phyloP scores from a whole-genome alignment of 257 asterid genomes.

The Agastache rugosa region DNA sequence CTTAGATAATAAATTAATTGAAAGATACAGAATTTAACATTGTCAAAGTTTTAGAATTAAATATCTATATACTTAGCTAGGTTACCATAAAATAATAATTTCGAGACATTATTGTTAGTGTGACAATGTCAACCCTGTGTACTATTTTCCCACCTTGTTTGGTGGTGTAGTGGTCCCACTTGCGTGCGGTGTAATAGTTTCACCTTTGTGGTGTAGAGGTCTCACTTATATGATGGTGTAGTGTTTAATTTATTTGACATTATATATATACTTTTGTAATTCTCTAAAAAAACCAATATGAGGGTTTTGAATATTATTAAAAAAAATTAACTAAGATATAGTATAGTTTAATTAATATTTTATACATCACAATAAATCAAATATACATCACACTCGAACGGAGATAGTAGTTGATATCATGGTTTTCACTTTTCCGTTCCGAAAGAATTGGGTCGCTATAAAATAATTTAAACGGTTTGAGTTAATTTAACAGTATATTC shows the following conservation, averaged over 20 bases:
- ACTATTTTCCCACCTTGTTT: too few relatives aligned
- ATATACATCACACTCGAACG: too few relatives aligned
- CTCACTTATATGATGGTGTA: too few relatives aligned
- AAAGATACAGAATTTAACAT: not conserved
- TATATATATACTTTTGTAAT: too few relatives aligned
- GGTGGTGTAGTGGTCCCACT: too few relatives aligned
- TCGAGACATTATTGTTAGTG: too few relatives aligned
- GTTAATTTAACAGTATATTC: not conserved
- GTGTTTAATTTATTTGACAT: too few relatives aligned
- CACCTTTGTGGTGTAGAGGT: too few relatives aligned
- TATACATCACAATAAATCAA: too few relatives aligned
- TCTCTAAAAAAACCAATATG: not conserved
- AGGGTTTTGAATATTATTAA: not conserved
- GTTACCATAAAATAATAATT: not conserved
- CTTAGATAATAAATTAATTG: not conserved
- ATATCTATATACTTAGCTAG: not conserved
- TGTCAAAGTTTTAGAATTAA: not conserved
- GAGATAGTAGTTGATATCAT: not conserved
- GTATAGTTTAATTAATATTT: too few relatives aligned
- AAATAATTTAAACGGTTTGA: not conserved
- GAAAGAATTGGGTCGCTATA: not conserved
- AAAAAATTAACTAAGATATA: too few relatives aligned
- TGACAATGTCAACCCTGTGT: not conserved
- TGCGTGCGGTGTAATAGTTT: too few relatives aligned
- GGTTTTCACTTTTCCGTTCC: not conserved